phyloP scores from a whole-genome alignment of 2,329 filamentous ascomycete genomes.

The Clarireedia sp. region DNA sequence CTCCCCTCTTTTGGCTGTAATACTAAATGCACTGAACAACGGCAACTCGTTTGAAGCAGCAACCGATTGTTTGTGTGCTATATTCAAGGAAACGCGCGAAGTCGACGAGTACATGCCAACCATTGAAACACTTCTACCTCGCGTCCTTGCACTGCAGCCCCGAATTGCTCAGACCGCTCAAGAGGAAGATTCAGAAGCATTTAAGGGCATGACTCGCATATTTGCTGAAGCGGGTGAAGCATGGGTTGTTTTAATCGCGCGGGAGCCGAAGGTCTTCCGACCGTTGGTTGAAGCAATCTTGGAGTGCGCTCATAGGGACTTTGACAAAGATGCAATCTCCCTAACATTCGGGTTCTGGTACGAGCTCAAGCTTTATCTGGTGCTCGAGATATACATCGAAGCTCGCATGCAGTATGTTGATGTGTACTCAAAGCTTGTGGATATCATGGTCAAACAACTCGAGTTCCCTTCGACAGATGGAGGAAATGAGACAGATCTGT shows the following conservation, averaged over 20 bases:
- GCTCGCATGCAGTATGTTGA: conserved; percentile 70
- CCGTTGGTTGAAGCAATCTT: conserved; percentile 81
- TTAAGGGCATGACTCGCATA: conserved; percentile 81
- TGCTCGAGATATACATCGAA: conserved; percentile 80
- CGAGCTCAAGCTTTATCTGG: conserved; percentile 93
- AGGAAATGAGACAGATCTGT: conserved; percentile 71
- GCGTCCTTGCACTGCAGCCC: conserved; percentile 66
- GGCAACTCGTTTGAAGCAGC: conserved; percentile 78
- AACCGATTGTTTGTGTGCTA: conserved; percentile 84
- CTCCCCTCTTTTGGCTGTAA: conserved; percentile 73
- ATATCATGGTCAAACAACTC: conserved; percentile 85
- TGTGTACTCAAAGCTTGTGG: conserved; percentile 81
- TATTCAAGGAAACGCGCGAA: conserved; percentile 86
- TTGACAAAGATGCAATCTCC: conserved; percentile 83
- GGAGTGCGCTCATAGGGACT: conserved; percentile 83
- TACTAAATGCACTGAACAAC: conserved; percentile 68
- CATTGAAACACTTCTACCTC: conserved; percentile 76
- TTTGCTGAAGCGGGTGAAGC: conserved; percentile 90
- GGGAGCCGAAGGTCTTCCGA: conserved; percentile 73
- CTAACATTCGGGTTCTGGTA: conserved; percentile 98
- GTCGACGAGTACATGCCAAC: conserved; percentile 81
- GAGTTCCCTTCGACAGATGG: conserved; percentile 69
- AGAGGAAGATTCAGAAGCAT: conserved; percentile 75
- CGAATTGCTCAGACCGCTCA: conserved; percentile 68
- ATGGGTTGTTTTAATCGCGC: conserved; percentile 87